These are phyloP conservation scores for Vitis labrusca DNA, from an alignment of 164 flowering plant species.

Conservation along the genomic window DNA sequence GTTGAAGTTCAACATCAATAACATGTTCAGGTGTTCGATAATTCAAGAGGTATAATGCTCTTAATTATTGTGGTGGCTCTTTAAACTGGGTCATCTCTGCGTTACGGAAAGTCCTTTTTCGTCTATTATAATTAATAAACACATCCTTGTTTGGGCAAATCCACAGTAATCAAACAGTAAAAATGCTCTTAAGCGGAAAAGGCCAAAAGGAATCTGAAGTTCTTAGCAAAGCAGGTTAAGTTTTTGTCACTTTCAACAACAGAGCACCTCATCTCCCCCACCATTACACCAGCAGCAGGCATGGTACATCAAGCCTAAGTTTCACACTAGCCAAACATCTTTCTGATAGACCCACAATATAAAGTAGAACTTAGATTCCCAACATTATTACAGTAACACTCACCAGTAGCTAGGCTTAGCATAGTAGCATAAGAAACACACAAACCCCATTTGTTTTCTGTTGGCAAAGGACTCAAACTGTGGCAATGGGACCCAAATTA, in stretches of 20 bases:
- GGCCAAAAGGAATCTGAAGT: too few species aligned
- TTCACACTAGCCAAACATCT: constrained; percentile 4
- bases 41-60: background rate
- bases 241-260: too few species aligned
- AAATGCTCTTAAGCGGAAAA: too few species aligned
- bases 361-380: background rate
- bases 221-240: too few species aligned
- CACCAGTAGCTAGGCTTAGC: background rate
- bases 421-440: too few species aligned
- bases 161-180: too few species aligned
- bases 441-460: background rate
- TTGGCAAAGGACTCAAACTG: constrained; percentile 31
- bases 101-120: background rate
- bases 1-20: background rate
- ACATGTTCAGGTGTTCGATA: background rate
- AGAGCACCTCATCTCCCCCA: too few species aligned
- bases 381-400: background rate
- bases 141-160: background rate
- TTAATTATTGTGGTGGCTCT: background rate
- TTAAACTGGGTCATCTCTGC: background rate
- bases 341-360: background rate
- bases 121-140: background rate
- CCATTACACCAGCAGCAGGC: too few species aligned
- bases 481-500: constrained; percentile 53
- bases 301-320: background rate